Conservation (phyloP, 257 asterid species). For the Capsicum pubescens region DNA sequence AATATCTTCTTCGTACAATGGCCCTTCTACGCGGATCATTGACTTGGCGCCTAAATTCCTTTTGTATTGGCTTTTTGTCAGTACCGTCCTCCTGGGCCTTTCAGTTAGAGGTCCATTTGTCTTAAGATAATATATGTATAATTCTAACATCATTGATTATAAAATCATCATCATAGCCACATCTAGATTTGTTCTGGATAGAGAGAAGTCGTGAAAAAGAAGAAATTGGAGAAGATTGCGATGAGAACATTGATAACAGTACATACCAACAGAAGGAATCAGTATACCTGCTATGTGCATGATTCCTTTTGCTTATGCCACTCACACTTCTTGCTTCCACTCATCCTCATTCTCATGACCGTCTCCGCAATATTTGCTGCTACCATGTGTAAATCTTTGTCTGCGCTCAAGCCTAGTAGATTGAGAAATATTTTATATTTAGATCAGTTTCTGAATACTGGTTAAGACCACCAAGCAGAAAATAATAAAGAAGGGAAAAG, state of each 20-base stretch:
- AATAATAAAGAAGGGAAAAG: not conserved
- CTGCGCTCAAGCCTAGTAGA: not conserved
- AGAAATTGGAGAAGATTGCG: not conserved
- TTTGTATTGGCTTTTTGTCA: not conserved
- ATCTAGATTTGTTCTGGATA: slow-evolving; percentile 15
- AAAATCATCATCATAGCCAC: slow-evolving; percentile 21
- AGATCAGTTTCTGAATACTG: slow-evolving; percentile 4
- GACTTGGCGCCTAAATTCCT: not conserved
- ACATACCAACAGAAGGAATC: slow-evolving; percentile 4
- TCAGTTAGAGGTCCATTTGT: not conserved
- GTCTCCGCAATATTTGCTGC: slow-evolving; percentile 1
- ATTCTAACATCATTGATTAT: not conserved
- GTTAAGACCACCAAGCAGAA: not conserved
- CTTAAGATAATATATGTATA: not conserved
- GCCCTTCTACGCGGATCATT: not conserved
- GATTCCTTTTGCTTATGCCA: not conserved
- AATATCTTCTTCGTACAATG: not conserved
- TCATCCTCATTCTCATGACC: slow-evolving; percentile 14
- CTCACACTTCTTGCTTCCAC: not conserved
- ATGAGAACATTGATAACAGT: not conserved
- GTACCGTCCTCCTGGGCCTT: not conserved
- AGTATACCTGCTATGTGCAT: not conserved
- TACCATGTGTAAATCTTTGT: not conserved
- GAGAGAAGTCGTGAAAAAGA: not conserved
- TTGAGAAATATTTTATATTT: not conserved